phyloP scores from a whole-genome alignment of 495 filamentous ascomycete genomes.

The Astrothelium macrocarpum region DNA sequence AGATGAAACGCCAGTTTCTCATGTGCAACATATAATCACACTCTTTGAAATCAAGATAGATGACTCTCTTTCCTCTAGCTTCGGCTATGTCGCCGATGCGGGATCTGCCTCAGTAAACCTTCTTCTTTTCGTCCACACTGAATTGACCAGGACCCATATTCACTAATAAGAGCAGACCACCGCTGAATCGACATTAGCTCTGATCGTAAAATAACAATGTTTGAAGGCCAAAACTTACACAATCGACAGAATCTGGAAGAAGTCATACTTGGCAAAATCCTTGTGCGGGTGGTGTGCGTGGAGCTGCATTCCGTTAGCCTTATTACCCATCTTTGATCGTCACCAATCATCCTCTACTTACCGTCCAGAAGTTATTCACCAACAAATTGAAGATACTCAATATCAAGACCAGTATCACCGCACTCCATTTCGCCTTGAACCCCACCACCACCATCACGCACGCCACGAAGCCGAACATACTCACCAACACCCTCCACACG shows the following conservation, averaged over 20 bases:
- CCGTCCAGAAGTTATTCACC: constrained; percentile 99
- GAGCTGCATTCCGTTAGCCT: constrained; percentile 46
- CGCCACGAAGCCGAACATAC: constrained; percentile 71
- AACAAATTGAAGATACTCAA: constrained; percentile 91
- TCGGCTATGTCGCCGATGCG: background rate
- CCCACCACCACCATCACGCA: constrained; percentile 99
- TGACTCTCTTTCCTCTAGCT: background rate
- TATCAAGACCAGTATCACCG: constrained; percentile 84
- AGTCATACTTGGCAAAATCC: constrained; percentile 99
- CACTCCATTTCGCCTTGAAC: constrained; percentile 99
- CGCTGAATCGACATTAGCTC: constrained; percentile 38
- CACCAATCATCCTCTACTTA: constrained; percentile 41
- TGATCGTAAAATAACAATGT: background rate
- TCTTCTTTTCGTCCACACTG: constrained; percentile 99
- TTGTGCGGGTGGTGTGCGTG: constrained; percentile 97
- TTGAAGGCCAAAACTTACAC: constrained; percentile 49
- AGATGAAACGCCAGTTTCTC: background rate
- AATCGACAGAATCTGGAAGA: constrained; percentile 99
- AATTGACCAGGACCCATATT: constrained; percentile 98
- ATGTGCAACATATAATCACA: constrained; percentile 3
- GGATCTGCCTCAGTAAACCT: constrained; percentile 63
- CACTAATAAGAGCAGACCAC: constrained; percentile 85
- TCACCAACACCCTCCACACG: constrained; percentile 72
- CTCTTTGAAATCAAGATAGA: background rate
- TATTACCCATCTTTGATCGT: background rate